Evolutionary conservation across 164 flowering plant genomes (phyloP), one percentile per base, ranked within the genome.

Genomic region (Nelumbo lutea): DNA sequence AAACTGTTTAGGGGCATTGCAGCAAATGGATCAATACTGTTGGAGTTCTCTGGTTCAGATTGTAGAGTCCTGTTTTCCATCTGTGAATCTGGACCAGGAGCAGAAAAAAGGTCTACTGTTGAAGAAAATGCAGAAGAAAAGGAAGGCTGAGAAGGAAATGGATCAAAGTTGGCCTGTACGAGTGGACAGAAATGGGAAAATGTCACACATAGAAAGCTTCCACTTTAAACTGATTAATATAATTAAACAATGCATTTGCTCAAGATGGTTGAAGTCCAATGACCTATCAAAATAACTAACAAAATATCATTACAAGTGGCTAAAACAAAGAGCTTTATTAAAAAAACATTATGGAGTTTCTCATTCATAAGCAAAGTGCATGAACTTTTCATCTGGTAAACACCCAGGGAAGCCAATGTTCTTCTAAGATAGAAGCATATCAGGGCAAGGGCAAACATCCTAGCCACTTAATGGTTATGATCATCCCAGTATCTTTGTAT

Each of bases 11-110:
- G 71, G 4, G 98, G 96, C 67, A 96, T 80, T 5, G 92, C 80
- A 70, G 92, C 96, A 83, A 96, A 96, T 14, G 99, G 98, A 79
- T 93, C 99, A 70, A 83, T 69, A 6, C 67, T 42, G 45, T 52
- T 76, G 42, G 73, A 62, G 41, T 67, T 79, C 15, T 64, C 45
- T 6, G 81, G 73, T 39, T 75, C 86, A 69, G 85, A 41, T 57
- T 83, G 78, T 59, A 78, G 69, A 65, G 83, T n/a, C 40, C 73
- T 82, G 46, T 66, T 69, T 68, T 83, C 88, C 46, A 80, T 68
- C 62, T 78, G 83, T 61, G 76, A 61, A 52, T 72, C 84, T 13
- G 88, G 83, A 67, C 77, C 87, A 43, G 90, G 74, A 42, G 80
- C 71, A 61, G 85, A 75, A 76, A 96, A 93, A 72, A 90, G 77